Evolutionary conservation across 2,329 filamentous ascomycete species (phyloP).

Genomic region (Colletotrichum sojae): DNA sequence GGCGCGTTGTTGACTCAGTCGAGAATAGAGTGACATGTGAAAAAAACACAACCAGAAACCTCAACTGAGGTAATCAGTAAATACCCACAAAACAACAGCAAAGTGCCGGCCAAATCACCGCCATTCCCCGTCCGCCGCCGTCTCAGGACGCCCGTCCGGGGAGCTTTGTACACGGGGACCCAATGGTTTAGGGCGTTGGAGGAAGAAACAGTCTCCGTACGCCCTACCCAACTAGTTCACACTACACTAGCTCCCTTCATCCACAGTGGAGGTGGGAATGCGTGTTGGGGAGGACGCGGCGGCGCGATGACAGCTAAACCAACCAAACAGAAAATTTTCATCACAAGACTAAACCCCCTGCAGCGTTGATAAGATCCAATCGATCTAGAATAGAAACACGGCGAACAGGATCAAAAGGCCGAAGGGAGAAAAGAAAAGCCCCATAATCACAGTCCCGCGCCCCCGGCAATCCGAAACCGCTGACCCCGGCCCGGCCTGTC

Average conservation of each 20-base stretch:
- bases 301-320: no score
- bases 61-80: no score
- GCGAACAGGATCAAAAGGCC: neutral
- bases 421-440: neutral
- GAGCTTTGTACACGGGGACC: neutral
- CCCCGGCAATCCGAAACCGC: slow-evolving; percentile 34
- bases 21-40: slow-evolving; percentile 10
- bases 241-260: neutral
- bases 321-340: neutral
- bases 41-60: neutral
- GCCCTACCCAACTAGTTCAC: neutral
- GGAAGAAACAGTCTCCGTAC: neutral
- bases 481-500: slow-evolving; percentile 25
- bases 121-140: neutral
- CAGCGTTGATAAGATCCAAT: neutral
- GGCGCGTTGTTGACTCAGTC: neutral
- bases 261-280: no score
- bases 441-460: neutral
- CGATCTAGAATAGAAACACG: slow-evolving; percentile 26
- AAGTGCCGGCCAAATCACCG: neutral
- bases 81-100: neutral
- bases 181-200: neutral
- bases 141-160: slow-evolving; percentile 4
- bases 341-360: neutral
- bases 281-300: no score